A percentile compares a stretch with the other conserved stretches of the same genome.
Conservation (phyloP, 179 eudicot species). For the Carnegiea gigantea region DNA sequence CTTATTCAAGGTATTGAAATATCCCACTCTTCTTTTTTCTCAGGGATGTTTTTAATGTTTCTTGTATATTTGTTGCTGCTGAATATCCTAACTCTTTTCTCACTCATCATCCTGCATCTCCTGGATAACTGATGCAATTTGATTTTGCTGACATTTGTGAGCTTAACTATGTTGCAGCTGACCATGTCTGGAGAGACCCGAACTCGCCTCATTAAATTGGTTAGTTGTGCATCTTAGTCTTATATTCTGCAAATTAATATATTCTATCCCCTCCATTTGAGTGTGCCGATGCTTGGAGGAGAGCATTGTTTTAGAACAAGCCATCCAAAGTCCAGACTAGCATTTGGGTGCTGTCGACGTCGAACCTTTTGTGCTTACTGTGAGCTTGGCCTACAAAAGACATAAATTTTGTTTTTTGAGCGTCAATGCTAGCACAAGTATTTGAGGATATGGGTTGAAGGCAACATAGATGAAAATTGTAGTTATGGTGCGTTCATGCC, state of each 20-base stretch:
- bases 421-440: not conserved
- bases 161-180: slow-evolving; percentile 50
- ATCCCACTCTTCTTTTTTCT: not conserved
- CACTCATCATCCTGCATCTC: not conserved
- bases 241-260: slow-evolving; percentile 1
- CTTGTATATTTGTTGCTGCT: not conserved
- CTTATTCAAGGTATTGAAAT: not conserved
- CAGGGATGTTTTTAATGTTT: not conserved
- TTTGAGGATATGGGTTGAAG: not conserved
- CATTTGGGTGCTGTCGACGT: not conserved
- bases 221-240: slow-evolving; percentile 36
- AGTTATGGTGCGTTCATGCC: not conserved
- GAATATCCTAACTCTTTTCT: not conserved
- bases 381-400: not conserved
- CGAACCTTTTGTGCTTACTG: not conserved
- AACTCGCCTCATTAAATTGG: slow-evolving; percentile 81
- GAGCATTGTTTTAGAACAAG: not conserved
- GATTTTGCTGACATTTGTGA: not conserved
- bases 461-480: not conserved
- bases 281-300: not conserved
- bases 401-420: not conserved
- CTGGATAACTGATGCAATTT: slow-evolving; percentile 5
- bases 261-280: not conserved
- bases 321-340: not conserved
- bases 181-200: slow-evolving; percentile 77